Conservation (phyloP, 2,329 filamentous ascomycete genomes). For the Penicillium italicum region DNA sequence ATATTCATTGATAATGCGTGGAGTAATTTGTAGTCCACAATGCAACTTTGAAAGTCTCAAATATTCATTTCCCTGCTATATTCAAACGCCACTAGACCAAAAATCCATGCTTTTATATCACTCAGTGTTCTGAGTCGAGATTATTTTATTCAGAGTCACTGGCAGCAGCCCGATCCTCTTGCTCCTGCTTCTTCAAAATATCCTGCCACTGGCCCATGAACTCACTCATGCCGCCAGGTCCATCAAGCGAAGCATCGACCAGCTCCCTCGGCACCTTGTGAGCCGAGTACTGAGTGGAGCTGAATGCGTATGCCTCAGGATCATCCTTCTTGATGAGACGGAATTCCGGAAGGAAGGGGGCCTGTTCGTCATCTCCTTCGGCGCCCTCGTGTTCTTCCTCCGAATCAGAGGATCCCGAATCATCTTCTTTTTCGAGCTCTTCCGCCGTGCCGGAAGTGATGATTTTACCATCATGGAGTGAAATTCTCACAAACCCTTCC, state of each 20-base stretch:
- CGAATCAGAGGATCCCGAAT: constrained; percentile 27
- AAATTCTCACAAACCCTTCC: constrained; percentile 37
- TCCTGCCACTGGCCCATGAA: constrained; percentile 74
- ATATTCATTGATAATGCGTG: background rate
- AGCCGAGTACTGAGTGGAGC: constrained; percentile 82
- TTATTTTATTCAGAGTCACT: constrained; percentile 30
- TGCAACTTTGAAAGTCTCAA: background rate
- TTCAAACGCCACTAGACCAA: constrained; percentile 12
- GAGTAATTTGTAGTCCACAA: background rate
- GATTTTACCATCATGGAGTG: constrained; percentile 26
- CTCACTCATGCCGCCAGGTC: constrained; percentile 74
- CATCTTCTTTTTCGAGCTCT: constrained; percentile 29
- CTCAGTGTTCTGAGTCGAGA: background rate
- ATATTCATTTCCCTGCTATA: background rate
- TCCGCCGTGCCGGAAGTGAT: constrained; percentile 15
- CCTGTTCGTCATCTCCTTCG: constrained; percentile 50
- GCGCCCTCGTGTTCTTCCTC: constrained; percentile 44
- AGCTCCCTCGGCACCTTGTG: constrained; percentile 95
- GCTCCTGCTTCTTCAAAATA: constrained; percentile 45
- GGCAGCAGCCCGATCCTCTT: constrained; percentile 36
- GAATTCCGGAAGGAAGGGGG: constrained; percentile 67
- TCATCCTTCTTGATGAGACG: constrained; percentile 79
- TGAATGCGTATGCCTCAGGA: constrained; percentile 82
- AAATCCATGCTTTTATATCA: background rate
- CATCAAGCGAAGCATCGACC: constrained; percentile 64